A percentile compares a stretch with the other conserved stretches of the same genome.
Evolutionary conservation across 2,329 filamentous ascomycete species (phyloP).

Genomic region (Paramyrothecium roridum): DNA sequence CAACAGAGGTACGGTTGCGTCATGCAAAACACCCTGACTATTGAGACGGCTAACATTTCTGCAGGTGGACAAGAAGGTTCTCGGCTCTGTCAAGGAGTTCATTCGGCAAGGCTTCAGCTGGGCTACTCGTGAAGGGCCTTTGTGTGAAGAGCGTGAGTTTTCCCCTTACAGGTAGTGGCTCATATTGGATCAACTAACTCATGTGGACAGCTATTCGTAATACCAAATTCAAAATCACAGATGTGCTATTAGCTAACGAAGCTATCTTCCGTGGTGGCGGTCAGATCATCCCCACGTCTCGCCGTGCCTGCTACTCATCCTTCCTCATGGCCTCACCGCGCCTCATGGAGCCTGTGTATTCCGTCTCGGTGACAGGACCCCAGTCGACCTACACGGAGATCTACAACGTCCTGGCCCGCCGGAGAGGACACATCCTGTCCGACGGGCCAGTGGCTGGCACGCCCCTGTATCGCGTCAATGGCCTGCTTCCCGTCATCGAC

Average conservation of each 20-base stretch:
- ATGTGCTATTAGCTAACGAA: conserved; percentile 80
- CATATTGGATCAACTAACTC: conserved; percentile 17
- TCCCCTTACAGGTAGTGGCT: conserved; percentile 4
- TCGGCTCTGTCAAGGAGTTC: conserved; percentile 84
- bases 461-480: conserved; percentile 86
- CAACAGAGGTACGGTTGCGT: conserved; percentile 76
- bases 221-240: conserved; percentile 94
- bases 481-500: conserved; percentile 92
- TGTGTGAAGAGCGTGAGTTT: conserved; percentile 92
- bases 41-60: conserved; percentile 1
- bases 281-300: conserved; percentile 93
- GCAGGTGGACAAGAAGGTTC: conserved; percentile 84
- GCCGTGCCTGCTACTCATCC: conserved; percentile 89
- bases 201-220: conserved; percentile 77
- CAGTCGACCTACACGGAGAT: conserved; percentile 84
- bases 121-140: conserved; percentile 90
- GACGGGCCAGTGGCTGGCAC: conserved; percentile 93
- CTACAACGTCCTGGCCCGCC: conserved; percentile 86
- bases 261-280: conserved; percentile 94
- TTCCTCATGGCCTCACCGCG: conserved; percentile 96
- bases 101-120: conserved; percentile 96
- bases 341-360: conserved; percentile 95
- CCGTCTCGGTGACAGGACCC: conserved; percentile 87
- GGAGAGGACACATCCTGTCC: conserved; percentile 89
- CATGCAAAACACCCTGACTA: too few relatives aligned